Evolutionary conservation across 2,329 filamentous ascomycete genomes (phyloP).

Genomic region (Aspergillus piperis): DNA sequence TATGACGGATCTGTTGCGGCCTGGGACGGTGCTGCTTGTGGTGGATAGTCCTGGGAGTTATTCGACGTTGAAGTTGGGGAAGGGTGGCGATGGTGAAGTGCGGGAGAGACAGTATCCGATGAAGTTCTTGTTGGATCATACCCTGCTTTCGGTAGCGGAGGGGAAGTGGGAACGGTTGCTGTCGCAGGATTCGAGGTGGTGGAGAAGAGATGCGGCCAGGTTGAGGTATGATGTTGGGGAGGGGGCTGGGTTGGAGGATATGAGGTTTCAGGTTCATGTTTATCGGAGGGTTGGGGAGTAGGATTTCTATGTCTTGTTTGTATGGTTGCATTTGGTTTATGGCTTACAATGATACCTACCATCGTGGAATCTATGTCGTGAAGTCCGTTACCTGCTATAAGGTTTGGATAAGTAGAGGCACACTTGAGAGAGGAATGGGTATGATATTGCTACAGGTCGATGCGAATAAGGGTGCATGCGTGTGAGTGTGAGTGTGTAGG

Average conservation of each 20-base stretch:
- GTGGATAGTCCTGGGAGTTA: constrained; percentile 94
- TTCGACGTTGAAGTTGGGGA: constrained; percentile 73
- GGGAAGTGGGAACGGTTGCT: constrained; percentile 72
- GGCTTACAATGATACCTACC: constrained; percentile 10
- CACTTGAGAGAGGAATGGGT: constrained; percentile 25
- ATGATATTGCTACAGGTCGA: constrained; percentile 31
- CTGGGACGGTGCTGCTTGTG: constrained; percentile 72
- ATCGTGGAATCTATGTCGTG: no score
- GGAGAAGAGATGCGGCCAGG: constrained; percentile 63
- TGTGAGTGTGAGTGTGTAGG: no score
- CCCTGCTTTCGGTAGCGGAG: constrained; percentile 59
- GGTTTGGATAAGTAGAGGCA: not conserved
- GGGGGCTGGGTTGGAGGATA: constrained; percentile 85
- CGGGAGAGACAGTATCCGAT: constrained; percentile 74
- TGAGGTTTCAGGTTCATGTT: constrained; percentile 90
- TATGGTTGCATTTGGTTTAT: not conserved
- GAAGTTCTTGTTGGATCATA: constrained; percentile 87
- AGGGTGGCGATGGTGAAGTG: constrained; percentile 31
- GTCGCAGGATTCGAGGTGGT: constrained; percentile 80
- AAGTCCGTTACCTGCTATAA: not conserved
- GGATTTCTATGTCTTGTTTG: not conserved
- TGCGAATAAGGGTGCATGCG: constrained; percentile 20
- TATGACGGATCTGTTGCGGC: constrained; percentile 60
- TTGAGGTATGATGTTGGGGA: constrained; percentile 83
- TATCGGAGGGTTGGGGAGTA: constrained; percentile 55